A percentile compares a stretch with the other conserved stretches of the same genome.
Evolutionary conservation across 148 eudicot species (phyloP).

Genomic region (Hydrangea macrophylla): DNA sequence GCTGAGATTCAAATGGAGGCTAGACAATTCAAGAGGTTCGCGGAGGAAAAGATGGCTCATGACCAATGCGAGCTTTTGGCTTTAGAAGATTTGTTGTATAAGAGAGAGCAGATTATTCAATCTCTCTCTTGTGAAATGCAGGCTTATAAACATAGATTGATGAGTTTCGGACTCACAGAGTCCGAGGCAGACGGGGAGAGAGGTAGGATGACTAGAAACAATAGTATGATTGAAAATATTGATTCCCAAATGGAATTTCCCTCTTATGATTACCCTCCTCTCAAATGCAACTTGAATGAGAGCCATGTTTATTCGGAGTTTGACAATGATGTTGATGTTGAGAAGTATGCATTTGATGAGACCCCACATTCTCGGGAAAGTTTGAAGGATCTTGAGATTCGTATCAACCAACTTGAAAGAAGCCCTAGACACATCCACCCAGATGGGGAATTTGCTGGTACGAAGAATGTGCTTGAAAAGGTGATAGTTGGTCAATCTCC

Average conservation of each 20-base stretch:
- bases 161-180: slow-evolving; percentile 75
- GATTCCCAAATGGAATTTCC: slow-evolving; percentile 45
- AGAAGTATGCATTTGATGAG: slow-evolving; percentile 69
- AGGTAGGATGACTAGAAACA: slow-evolving; percentile 31
- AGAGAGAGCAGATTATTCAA: slow-evolving; percentile 69
- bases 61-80: slow-evolving; percentile 60
- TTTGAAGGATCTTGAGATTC: slow-evolving; percentile 56
- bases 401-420: slow-evolving; percentile 73
- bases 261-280: slow-evolving; percentile 59
- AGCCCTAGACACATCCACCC: slow-evolving; percentile 48
- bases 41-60: slow-evolving; percentile 86
- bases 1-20: slow-evolving; percentile 85
- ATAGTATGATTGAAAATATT: slow-evolving; percentile 32
- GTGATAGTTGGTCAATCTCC: slow-evolving; percentile 68
- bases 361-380: slow-evolving; percentile 52
- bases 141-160: slow-evolving; percentile 79
- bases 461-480: slow-evolving; percentile 56
- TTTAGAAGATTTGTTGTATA: slow-evolving; percentile 74
- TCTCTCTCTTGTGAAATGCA: slow-evolving; percentile 77
- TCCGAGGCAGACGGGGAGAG: slow-evolving; percentile 58
- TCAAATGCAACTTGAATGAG: slow-evolving; percentile 54
- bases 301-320: slow-evolving; percentile 36
- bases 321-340: slow-evolving; percentile 57
- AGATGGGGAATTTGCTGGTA: slow-evolving; percentile 36
- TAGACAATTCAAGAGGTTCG: slow-evolving; percentile 77